Base-by-base conservation (phyloP, 2,329 filamentous ascomycete genomes). In the Colletotrichum coccodes region DNA sequence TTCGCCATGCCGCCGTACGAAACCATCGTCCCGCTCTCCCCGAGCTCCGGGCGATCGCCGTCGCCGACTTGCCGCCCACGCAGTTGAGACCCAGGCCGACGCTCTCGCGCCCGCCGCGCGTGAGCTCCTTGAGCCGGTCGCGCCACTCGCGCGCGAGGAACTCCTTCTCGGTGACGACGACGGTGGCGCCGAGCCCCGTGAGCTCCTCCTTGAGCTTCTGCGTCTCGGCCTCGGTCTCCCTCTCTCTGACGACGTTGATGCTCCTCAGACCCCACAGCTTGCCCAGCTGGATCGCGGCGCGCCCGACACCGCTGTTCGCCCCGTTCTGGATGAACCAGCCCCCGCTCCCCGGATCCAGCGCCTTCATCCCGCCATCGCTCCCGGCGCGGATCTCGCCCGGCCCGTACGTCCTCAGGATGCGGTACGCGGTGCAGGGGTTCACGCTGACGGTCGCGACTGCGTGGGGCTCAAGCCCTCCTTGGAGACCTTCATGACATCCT, bases 261-360 rank as follows among this genome's bases (percentile, higher is more conserved):
- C 92, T 97, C 76, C 94, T 91, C 75, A 96, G 87, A 0, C 95
- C 95, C 95, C 95, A 98, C 60, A 94, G 86, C 74, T 83, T 86
- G 2, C 89, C 95, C 1, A 99, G 85, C 82, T 99, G 96, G 72
- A 98, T 96, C 12, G 94, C 95, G 3, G 95, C 93, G 44, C 96
- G 86, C 1, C 96, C 96, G 18, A 99, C 96, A 12, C 94, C 96
- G 47, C 91, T 94, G 81, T 99, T 99, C 44, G 95, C 96, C 8
- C 95, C 96, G 78, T 99, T 99, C 81, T 99, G 96, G 53, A 99
- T 90, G 77, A 98, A 94, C 95, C 95, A 99, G 64, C 97, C 92
- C 62, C 95, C 84, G 65, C 84, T 85, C 57, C 83, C 84, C 26
- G 80, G 75, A 53, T 81, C 79, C 57, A 85, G 84, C 12, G 81